A percentile compares a stretch with the other conserved stretches of the same genome.
Conservation (phyloP, 192 early-diverging fungal species). For the Borealophlyctis nickersoniae region DNA sequence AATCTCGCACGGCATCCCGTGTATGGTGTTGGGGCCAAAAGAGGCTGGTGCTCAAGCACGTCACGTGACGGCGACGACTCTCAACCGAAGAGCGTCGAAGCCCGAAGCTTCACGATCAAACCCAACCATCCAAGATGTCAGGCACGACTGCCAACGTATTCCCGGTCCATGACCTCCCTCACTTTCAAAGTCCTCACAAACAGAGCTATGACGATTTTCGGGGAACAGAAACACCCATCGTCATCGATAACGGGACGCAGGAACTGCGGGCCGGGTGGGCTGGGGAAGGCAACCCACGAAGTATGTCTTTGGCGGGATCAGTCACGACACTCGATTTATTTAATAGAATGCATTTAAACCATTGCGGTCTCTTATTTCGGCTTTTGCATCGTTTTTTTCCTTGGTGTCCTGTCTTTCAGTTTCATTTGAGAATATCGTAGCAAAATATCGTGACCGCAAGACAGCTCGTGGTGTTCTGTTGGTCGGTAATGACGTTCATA, state of each 20-base stretch:
- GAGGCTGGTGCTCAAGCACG: too few species aligned
- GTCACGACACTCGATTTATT: neutral
- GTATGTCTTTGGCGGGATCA: slow-evolving; percentile 30
- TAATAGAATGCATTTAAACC: neutral
- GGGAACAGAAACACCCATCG: slow-evolving; percentile 41
- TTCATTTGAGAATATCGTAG: slow-evolving; percentile 67
- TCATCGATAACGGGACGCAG: slow-evolving; percentile 76
- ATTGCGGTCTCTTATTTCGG: neutral
- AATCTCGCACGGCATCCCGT: too few species aligned
- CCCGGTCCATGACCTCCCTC: too few species aligned
- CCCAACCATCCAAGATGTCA: too few species aligned
- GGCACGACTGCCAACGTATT: too few species aligned
- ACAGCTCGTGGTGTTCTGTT: slow-evolving; percentile 39
- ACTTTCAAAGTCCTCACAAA: too few species aligned
- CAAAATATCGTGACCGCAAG: slow-evolving; percentile 63
- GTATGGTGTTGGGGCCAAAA: too few species aligned
- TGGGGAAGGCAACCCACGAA: slow-evolving; percentile 50
- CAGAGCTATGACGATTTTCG: slow-evolving; percentile 16
- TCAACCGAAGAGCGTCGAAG: too few species aligned
- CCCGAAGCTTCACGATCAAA: too few species aligned
- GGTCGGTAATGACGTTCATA: slow-evolving; percentile 69
- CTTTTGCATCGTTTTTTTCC: neutral
- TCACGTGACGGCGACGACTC: too few species aligned
- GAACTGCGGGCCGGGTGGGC: slow-evolving; percentile 84
- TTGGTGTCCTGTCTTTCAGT: slow-evolving; percentile 39